phyloP scores from a whole-genome alignment of 2,329 filamentous ascomycete genomes.

The Phaeomoniella chlamydospora region DNA sequence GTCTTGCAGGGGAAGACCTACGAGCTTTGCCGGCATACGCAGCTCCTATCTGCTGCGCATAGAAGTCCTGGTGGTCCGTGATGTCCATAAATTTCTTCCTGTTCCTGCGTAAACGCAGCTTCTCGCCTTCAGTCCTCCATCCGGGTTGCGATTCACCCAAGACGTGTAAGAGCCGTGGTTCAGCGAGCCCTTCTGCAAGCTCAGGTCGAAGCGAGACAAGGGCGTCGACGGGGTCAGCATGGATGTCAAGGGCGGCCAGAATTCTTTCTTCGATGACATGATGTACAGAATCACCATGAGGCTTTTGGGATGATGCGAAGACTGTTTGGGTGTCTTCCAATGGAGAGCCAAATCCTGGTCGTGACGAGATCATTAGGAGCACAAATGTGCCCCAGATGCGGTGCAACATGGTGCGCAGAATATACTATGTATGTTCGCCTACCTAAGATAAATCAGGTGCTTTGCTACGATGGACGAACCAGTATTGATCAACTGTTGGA shows the following conservation, averaged over 20 bases:
- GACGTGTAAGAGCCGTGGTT: neutral
- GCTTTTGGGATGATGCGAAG: neutral
- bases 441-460: too few species aligned
- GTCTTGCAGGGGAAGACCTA: neutral
- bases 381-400: neutral
- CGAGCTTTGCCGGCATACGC: neutral
- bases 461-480: too few species aligned
- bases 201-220: neutral
- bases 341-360: neutral
- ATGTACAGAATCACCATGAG: neutral
- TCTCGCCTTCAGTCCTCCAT: conserved; percentile 90
- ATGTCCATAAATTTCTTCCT: conserved; percentile 91
- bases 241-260: neutral
- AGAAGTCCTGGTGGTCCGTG: conserved; percentile 56
- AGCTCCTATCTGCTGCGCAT: conserved; percentile 17
- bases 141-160: conserved; percentile 20
- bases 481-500: too few species aligned
- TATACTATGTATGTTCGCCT: too few species aligned
- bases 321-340: neutral
- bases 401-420: too few species aligned
- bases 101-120: conserved; percentile 78
- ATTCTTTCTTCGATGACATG: neutral
- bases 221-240: neutral
- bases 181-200: neutral
- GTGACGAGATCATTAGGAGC: neutral